Evolutionary conservation across 2,329 filamentous ascomycete species (phyloP), one percentile per base, ranked within the genome.

Genomic region (Nannizziopsis barbatae): DNA sequence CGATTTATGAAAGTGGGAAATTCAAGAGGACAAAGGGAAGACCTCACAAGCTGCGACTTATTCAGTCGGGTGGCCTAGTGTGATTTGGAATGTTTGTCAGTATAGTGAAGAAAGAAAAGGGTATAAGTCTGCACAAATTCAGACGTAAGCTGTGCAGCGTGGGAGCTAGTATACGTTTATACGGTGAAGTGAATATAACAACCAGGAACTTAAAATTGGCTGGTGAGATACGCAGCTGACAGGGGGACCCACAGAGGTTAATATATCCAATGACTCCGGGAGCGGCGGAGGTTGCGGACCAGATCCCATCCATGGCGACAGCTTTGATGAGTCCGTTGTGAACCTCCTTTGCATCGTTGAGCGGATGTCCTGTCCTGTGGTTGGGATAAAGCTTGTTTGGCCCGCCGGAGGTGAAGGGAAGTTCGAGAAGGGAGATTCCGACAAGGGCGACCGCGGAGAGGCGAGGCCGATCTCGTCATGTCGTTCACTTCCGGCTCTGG

Each of bases 291-390:
- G 64, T 58, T 75, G 71, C 62, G 41, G 40, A 45, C 74, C 77
- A 60, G 89, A 70, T 53, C 78, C 76, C 50, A 75, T 78, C 68
- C 86, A 72, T 63, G 84, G 86, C 66, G 84, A 83, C 68, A 90
- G 73, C 75, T 88, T 77, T 68, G 86, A 76, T 70, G 86, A 81
- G 70, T 95, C 93, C 50, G 89, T 92, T 55, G 90, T 96, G 70
- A 96, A 96, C 63, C 90, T 84, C 62, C 90, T 83, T 68, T 89
- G 86, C 64, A 96, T 75, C 58, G 81, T 81, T 54, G 80, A 79
- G 67, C 89, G 81, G 56, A 77, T 77, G 62, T 94, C 86, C 65
- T 79, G 76, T 55, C 76, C 73, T 56, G 76, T 76, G 42, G 70
- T 76, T 41, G 70, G 73, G 65, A 81, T 74, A 62, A 80, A 79